phyloP scores from a whole-genome alignment of 768 basidiomycete species.

The Tricholoma hemisulphureum region DNA sequence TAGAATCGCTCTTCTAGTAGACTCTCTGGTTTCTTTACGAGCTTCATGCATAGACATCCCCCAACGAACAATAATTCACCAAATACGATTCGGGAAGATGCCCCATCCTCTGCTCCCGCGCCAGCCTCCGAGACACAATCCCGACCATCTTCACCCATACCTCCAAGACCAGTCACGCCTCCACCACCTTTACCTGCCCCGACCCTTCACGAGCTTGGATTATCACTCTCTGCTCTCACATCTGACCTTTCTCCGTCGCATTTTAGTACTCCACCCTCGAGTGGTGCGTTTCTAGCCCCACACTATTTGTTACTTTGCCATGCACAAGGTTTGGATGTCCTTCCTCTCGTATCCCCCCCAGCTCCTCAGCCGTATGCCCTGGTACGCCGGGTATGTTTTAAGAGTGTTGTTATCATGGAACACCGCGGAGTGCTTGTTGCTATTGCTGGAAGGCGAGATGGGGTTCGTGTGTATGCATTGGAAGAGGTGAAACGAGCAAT shows the following conservation, averaged over 20 bases:
- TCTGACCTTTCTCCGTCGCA: slow-evolving; percentile 70
- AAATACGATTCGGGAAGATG: slow-evolving; percentile 33
- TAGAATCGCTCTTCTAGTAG: slow-evolving; percentile 58
- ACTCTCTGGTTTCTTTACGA: slow-evolving; percentile 82
- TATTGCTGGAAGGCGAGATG: slow-evolving; percentile 82
- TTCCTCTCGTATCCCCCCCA: slow-evolving; percentile 77
- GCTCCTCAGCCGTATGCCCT: slow-evolving; percentile 76
- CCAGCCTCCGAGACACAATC: slow-evolving; percentile 40
- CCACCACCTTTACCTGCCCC: slow-evolving; percentile 74
- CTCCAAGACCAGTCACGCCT: slow-evolving; percentile 58
- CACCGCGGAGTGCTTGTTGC: slow-evolving; percentile 89
- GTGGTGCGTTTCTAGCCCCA: slow-evolving; percentile 77
- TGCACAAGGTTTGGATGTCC: slow-evolving; percentile 80
- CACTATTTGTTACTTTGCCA: slow-evolving; percentile 84
- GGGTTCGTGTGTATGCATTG: slow-evolving; percentile 84
- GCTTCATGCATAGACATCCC: slow-evolving; percentile 69
- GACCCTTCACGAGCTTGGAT: slow-evolving; percentile 70
- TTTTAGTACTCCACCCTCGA: slow-evolving; percentile 72
- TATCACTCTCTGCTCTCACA: slow-evolving; percentile 67
- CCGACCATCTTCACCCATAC: slow-evolving; percentile 54
- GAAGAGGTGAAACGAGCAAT: slow-evolving; percentile 84
- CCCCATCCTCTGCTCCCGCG: slow-evolving; percentile 18
- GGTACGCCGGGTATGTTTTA: slow-evolving; percentile 78
- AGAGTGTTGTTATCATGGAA: slow-evolving; percentile 89
- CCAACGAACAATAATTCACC: slow-evolving; percentile 25